These are phyloP conservation scores for Omphalotus olearius DNA, from an alignment of 1,284 basidiomycete species.

Conservation along the genomic window DNA sequence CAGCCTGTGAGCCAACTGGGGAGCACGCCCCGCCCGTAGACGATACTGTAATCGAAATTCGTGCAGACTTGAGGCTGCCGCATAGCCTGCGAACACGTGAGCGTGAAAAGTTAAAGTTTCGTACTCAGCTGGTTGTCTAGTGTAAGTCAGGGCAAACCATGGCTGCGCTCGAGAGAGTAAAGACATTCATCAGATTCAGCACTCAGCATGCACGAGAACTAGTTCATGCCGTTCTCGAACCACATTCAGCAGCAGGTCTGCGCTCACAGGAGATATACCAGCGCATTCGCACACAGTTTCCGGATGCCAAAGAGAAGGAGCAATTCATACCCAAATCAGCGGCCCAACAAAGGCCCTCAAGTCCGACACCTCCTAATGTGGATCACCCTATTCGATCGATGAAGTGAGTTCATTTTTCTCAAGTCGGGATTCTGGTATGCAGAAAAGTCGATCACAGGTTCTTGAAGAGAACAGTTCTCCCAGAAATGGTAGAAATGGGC, in stretches of 20 bases:
- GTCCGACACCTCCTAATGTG: background rate
- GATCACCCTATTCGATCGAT: conserved; percentile 20
- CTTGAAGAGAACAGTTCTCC: conserved; percentile 18
- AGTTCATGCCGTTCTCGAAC: conserved; percentile 10
- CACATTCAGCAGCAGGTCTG: conserved; percentile 13
- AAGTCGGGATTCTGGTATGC: background rate
- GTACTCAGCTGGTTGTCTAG: too few species aligned
- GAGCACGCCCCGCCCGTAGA: too few species aligned
- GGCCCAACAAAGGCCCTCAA: background rate
- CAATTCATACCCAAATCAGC: background rate
- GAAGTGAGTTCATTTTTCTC: conserved; percentile 10
- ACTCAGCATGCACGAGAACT: conserved; percentile 9
- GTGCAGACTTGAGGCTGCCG: too few species aligned
- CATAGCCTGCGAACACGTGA: too few species aligned
- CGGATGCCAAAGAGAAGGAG: conserved; percentile 10
- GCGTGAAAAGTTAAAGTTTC: too few species aligned
- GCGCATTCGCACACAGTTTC: conserved; percentile 9
- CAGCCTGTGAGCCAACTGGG: too few species aligned
- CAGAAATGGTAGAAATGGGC: conserved; percentile 10
- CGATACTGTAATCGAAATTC: too few species aligned
- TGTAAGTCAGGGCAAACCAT: too few species aligned
- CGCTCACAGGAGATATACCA: conserved; percentile 14
- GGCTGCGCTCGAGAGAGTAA: conserved; percentile 4
- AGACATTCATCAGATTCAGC: conserved; percentile 18
- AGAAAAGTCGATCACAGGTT: conserved; percentile 8